phyloP scores from a whole-genome alignment of 768 basidiomycete species.

The Termitomyces sp. region DNA sequence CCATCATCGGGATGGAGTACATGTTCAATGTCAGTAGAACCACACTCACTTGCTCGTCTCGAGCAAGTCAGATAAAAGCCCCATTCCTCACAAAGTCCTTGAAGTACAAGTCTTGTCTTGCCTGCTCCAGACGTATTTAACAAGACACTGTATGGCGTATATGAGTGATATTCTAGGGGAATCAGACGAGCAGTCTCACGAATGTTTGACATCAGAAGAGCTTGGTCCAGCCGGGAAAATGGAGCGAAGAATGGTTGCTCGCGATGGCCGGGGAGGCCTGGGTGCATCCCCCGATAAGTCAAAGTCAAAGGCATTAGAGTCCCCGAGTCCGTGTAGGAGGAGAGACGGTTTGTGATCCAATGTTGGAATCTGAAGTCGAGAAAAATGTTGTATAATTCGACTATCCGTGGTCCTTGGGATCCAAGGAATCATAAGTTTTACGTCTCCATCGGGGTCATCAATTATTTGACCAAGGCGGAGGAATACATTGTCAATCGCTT shows the following conservation, averaged over 20 bases:
- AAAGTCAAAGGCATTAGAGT: neutral
- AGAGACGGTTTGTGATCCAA: neutral
- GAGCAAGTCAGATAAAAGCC: slow-evolving; percentile 1
- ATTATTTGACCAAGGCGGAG: neutral
- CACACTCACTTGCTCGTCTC: neutral
- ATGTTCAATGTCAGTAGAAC: neutral
- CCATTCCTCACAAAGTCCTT: neutral
- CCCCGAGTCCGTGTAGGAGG: neutral
- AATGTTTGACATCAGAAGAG: neutral
- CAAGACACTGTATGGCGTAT: neutral
- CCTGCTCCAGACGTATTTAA: neutral
- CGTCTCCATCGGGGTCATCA: neutral
- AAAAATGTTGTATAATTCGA: neutral
- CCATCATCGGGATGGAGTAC: neutral
- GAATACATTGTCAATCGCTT: neutral
- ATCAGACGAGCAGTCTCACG: neutral
- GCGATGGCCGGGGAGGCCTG: neutral
- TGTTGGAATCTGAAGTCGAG: neutral
- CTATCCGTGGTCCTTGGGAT: neutral
- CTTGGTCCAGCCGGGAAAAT: neutral
- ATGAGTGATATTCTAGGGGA: neutral
- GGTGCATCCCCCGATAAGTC: neutral
- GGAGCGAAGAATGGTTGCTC: neutral
- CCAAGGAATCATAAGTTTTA: neutral
- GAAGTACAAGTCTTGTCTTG: neutral